phyloP scores from a whole-genome alignment of 495 filamentous ascomycete genomes.

The Cercophora scortea region DNA sequence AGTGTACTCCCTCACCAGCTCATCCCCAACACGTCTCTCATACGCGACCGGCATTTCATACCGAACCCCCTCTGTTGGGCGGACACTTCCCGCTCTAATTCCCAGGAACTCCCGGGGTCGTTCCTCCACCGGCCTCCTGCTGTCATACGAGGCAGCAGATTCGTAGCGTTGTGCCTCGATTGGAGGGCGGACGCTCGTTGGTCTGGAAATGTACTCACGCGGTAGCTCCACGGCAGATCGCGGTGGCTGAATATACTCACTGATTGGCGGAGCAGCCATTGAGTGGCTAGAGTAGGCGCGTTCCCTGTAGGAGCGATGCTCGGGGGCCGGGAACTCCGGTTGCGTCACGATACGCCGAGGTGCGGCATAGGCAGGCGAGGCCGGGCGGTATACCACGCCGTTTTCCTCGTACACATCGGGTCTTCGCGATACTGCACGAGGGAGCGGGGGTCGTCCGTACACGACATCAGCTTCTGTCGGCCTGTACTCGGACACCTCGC shows the following conservation, averaged over 20 bases:
- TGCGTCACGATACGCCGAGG: conserved; percentile 45
- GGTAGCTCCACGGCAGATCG: conserved; percentile 30
- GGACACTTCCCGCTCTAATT: conserved; percentile 47
- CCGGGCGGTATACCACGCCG: conserved; percentile 34
- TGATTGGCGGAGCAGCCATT: conserved; percentile 25
- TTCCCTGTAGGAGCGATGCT: conserved; percentile 43
- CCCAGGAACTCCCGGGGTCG: conserved; percentile 40
- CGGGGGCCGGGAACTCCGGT: conserved; percentile 39
- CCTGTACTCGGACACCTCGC: conserved; percentile 33
- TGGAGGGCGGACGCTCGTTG: conserved; percentile 15
- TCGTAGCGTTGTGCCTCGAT: conserved; percentile 45
- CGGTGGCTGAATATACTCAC: conserved; percentile 32
- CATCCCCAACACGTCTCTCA: conserved; percentile 44
- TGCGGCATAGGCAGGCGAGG: conserved; percentile 29
- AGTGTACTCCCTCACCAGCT: conserved; percentile 16
- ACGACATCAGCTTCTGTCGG: conserved; percentile 33
- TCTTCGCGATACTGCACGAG: conserved; percentile 46
- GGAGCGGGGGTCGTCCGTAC: conserved; percentile 35
- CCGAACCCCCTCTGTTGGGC: conserved; percentile 42
- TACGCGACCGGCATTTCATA: conserved; percentile 41
- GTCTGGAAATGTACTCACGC: conserved; percentile 47
- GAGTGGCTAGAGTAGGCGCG: conserved; percentile 39
- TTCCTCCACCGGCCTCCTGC: conserved; percentile 24
- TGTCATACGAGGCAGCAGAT: conserved; percentile 11
- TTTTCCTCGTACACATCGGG: conserved; percentile 40